Percentiles rank a stretch among this genome's conserved stretches.
Evolutionary conservation across 352 stramenopile genomes (phyloP).

Genomic region (Globisporangium radiosum): DNA sequence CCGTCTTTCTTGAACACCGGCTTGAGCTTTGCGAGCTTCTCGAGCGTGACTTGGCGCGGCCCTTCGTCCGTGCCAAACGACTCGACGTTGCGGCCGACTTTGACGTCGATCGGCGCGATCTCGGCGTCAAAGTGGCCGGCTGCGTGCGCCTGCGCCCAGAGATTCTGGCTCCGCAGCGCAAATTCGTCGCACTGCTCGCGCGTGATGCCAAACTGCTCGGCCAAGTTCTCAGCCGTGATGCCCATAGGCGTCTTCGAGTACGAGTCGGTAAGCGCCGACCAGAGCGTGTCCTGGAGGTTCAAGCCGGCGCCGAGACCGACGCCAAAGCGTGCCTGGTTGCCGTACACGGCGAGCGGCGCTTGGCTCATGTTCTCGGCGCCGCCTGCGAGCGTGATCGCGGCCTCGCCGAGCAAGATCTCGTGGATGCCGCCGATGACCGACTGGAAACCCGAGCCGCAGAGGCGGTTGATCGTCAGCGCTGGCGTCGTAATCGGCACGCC

Average conservation of each 20-base stretch:
- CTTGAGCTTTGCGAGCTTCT: constrained; percentile 90
- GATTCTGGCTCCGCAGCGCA: constrained; percentile 89
- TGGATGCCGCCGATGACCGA: constrained; percentile 91
- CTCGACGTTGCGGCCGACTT: constrained; percentile 89
- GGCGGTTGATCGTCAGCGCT: constrained; percentile 95
- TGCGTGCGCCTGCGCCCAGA: constrained; percentile 89
- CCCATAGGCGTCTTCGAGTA: constrained; percentile 95
- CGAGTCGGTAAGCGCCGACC: constrained; percentile 95
- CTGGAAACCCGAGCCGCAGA: constrained; percentile 97
- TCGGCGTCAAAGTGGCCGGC: constrained; percentile 93
- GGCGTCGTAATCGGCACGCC: constrained; percentile 87
- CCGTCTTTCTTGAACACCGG: constrained; percentile 98
- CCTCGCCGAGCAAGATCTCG: constrained; percentile 87
- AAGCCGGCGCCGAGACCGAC: constrained; percentile 89
- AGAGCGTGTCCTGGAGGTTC: constrained; percentile 94
- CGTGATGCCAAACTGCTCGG: constrained; percentile 91
- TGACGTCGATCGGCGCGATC: constrained; percentile 89
- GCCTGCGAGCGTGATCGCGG: constrained; percentile 87
- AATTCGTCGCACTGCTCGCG: constrained; percentile 94
- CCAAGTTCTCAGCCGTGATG: constrained; percentile 98
- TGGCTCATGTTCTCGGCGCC: constrained; percentile 96
- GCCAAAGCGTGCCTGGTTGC: constrained; percentile 91
- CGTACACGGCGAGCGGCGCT: constrained; percentile 89
- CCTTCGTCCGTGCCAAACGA: constrained; percentile 73
- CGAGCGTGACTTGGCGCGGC: constrained; percentile 64